Conservation (phyloP, 106 monocot species). For the Allium sativum region DNA sequence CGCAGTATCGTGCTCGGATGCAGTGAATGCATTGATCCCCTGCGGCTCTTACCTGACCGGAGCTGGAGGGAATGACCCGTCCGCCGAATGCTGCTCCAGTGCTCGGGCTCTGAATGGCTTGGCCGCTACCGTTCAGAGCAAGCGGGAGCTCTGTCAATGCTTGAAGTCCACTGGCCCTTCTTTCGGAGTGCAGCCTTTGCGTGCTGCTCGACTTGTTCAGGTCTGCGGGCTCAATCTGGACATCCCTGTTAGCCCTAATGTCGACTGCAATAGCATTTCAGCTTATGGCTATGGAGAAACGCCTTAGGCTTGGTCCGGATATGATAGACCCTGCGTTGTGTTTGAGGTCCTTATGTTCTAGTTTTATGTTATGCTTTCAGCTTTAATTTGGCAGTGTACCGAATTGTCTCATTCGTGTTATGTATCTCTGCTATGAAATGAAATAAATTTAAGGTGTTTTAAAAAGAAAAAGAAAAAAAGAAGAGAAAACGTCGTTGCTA, state of each 20-base stretch:
- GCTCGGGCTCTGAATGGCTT: slow-evolving; percentile 31
- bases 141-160: slow-evolving; percentile 46
- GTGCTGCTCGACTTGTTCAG: slow-evolving; percentile 20
- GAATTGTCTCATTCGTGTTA: too few species aligned
- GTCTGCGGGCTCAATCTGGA: slow-evolving; percentile 42
- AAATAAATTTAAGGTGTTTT: too few species aligned
- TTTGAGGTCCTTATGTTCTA: too few species aligned
- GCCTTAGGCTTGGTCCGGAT: too few species aligned
- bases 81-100: slow-evolving; percentile 45
- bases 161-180: slow-evolving; percentile 51
- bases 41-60: slow-evolving; percentile 58
- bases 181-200: slow-evolving; percentile 49
- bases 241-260: slow-evolving; percentile 32
- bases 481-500: too few species aligned
- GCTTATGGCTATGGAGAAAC: too few species aligned
- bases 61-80: slow-evolving; percentile 22
- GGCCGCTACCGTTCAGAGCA: slow-evolving; percentile 18
- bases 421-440: too few species aligned
- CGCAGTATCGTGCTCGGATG: slow-evolving; percentile 53
- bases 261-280: too few species aligned
- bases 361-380: too few species aligned
- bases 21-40: slow-evolving; percentile 50
- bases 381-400: too few species aligned
- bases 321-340: too few species aligned
- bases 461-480: too few species aligned